Evolutionary conservation across 305 asterid species (phyloP).

Genomic region (Ajuga reptans): DNA sequence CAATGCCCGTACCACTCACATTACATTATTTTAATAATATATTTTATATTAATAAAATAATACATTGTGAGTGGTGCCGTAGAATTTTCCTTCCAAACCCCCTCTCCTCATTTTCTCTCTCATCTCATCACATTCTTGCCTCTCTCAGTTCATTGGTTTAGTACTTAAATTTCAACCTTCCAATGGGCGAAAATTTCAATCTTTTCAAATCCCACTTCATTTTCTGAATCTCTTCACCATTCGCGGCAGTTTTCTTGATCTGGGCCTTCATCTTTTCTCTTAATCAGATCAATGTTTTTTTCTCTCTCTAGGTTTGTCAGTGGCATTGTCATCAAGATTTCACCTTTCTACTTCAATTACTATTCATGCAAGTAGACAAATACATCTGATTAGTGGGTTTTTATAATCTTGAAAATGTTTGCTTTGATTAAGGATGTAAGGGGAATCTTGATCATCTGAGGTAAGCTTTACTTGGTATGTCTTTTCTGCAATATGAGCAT

Average conservation of each 20-base stretch:
- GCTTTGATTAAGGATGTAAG: slow-evolving; percentile 32
- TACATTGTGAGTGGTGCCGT: no score
- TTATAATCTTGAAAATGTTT: slow-evolving; percentile 25
- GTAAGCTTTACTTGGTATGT: slow-evolving; percentile 44
- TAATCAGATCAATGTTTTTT: slow-evolving; percentile 24
- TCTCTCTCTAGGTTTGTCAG: slow-evolving; percentile 7
- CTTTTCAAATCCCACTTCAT: slow-evolving; percentile 32
- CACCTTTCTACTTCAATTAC: slow-evolving; percentile 19
- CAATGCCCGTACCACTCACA: no score
- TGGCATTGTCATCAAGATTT: neutral
- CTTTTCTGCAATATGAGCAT: neutral
- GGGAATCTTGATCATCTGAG: slow-evolving; percentile 31
- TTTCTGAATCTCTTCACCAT: slow-evolving; percentile 17
- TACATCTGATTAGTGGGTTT: slow-evolving; percentile 32
- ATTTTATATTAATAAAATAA: no score
- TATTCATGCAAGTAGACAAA: slow-evolving; percentile 26
- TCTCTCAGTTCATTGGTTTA: slow-evolving; percentile 31
- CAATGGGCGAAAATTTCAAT: slow-evolving; percentile 22
- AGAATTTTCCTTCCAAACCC: neutral
- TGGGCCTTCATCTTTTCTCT: slow-evolving; percentile 11
- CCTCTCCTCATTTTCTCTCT: slow-evolving; percentile 8
- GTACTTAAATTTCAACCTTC: slow-evolving; percentile 21
- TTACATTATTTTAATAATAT: no score
- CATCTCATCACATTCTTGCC: slow-evolving; percentile 33
- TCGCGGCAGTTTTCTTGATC: slow-evolving; percentile 22